Conservation (phyloP, 305 asterid species). For the Fraxinus angustifolia region DNA sequence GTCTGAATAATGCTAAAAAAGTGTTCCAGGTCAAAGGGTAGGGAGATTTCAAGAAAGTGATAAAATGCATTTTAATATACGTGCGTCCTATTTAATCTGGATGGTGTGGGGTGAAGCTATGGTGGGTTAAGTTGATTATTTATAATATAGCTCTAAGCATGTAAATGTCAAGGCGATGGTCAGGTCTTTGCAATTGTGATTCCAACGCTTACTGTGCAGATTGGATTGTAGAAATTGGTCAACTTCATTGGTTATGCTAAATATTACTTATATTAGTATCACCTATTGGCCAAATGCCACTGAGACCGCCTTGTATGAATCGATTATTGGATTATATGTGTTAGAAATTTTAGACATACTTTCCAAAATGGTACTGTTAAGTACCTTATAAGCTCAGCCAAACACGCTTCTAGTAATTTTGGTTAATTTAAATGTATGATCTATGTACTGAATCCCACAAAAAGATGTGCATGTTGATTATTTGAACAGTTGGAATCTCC, state of each 20-base stretch:
- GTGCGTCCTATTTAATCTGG: not conserved
- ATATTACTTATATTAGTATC: not conserved
- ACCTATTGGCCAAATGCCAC: not conserved
- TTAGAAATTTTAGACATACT: not conserved
- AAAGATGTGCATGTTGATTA: conserved; percentile 48
- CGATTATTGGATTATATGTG: not conserved
- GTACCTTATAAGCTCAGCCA: not conserved
- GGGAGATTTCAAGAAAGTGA: not conserved
- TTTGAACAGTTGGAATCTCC: conserved; percentile 98
- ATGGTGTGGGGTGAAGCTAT: not conserved
- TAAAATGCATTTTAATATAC: not conserved
- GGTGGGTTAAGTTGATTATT: conserved; percentile 3
- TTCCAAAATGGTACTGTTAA: not conserved
- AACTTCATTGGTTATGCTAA: not conserved
- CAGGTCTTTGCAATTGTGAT: not conserved
- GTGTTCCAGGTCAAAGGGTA: not conserved
- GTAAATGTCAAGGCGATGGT: not conserved
- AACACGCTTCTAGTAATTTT: not conserved
- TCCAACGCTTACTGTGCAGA: not conserved
- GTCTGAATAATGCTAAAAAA: not conserved
- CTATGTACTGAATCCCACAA: conserved; percentile 19
- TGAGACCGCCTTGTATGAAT: not conserved
- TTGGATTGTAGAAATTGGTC: not conserved
- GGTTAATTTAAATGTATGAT: conserved; percentile 10
- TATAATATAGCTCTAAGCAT: not conserved